Base-by-base conservation (phyloP, 2,329 filamentous ascomycete species). In the Penicillium sp. region DNA sequence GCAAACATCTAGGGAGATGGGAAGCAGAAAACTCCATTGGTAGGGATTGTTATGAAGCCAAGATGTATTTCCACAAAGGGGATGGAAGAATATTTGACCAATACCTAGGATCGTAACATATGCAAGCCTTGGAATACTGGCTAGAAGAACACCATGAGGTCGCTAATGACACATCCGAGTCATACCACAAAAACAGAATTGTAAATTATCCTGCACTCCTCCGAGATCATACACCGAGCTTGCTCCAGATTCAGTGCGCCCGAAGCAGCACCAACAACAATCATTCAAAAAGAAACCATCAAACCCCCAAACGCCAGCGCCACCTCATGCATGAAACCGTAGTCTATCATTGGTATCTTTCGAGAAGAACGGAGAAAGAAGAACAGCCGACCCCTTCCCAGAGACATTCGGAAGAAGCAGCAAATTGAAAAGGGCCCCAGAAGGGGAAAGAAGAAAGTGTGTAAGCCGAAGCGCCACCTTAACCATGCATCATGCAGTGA, bases 311-410 rank as follows among this genome's bases (percentile, higher is more conserved):
- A 66, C 64, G 59, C 63, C 63, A 57, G 59, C 62, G 54, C 64
- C 62, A 56, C 29, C 49, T 49, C 56, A 68, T 68, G 65, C 63
- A 65, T 60, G 22, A 55, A 58, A 60, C 60, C 59, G 59, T 65
- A 58, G 59, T 74, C 70, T 74, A 74, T 72, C 69, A 59, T 59
- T 73, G 71, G 70, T 73, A 74, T 74, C 71, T 70, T 62, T 61
- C 58, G 54, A 58, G 55, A 58, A 61, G 52, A 52, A 62, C 52
- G 44, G 46, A 58, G 57, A 42, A 56, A 56, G 46, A 55, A 50
- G 29, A 44, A 24, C 19, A 42, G 24, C 43, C 54, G 33, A 50
- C 37, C 39, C 24, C 48, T 54, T 50, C 47, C 27, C 26, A 27
- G 46, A 35, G 45, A 51, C 46, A 39, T 43, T 54, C 42, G 46